Conservation (phyloP, 371 early-diverging fungal species). For the Syncephalastrum sp. region DNA sequence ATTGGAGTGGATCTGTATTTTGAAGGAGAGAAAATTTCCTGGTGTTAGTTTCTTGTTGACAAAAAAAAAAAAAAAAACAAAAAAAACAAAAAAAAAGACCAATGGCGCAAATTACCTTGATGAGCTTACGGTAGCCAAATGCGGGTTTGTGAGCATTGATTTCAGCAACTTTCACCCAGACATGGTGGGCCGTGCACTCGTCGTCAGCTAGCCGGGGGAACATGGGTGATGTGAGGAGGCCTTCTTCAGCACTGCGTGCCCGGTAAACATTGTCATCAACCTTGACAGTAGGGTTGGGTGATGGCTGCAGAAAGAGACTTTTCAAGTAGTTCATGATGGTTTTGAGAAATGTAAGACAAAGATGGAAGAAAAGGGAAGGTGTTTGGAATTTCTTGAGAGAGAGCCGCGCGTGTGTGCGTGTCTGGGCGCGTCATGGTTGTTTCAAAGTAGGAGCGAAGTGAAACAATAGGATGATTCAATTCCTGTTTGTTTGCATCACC, state of each 20-base stretch:
- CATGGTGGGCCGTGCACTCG: constrained; percentile 39
- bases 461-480: too few relatives aligned
- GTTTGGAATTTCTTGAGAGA: too few relatives aligned
- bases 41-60: not conserved
- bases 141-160: constrained; percentile 37
- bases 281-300: constrained; percentile 38
- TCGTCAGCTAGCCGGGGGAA: constrained; percentile 35
- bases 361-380: constrained; percentile 5
- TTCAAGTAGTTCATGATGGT: constrained; percentile 21
- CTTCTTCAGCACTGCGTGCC: constrained; percentile 34
- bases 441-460: too few relatives aligned
- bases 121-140: constrained; percentile 48
- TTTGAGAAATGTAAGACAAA: constrained; percentile 5
- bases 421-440: too few relatives aligned
- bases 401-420: too few relatives aligned
- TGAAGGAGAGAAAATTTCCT: not conserved
- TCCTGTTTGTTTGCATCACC: too few relatives aligned
- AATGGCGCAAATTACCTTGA: constrained; percentile 36
- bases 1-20: constrained; percentile 39
- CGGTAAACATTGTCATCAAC: constrained; percentile 53
- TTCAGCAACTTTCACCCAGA: constrained; percentile 47
- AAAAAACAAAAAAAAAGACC: not conserved
- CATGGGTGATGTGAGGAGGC: constrained; percentile 42
- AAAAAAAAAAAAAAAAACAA: not conserved
- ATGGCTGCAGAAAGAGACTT: constrained; percentile 25